Percentiles rank a stretch among this genome's conserved stretches.
Evolutionary conservation across 495 filamentous ascomycete species (phyloP).

Genomic region (Hypoxylon fuscum): DNA sequence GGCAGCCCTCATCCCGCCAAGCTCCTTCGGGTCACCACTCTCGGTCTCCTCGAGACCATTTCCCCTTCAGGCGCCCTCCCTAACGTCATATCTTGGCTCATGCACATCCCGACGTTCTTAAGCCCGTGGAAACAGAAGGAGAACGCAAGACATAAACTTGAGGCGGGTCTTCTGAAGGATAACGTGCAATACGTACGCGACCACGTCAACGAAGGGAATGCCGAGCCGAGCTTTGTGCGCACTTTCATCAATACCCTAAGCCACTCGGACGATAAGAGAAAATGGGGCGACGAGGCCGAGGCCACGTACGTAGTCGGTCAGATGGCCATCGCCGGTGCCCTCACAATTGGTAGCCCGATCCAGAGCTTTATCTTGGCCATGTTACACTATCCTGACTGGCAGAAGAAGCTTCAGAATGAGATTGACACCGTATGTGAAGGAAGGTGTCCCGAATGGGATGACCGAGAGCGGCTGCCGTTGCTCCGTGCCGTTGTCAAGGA

Average conservation of each 20-base stretch:
- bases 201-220: constrained; percentile 32
- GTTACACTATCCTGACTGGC: constrained; percentile 66
- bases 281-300: constrained; percentile 44
- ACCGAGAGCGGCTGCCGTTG: constrained; percentile 55
- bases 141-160: constrained; percentile 49
- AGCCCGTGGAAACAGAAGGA: constrained; percentile 65
- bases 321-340: constrained; percentile 59
- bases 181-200: constrained; percentile 55
- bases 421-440: constrained; percentile 60
- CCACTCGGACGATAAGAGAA: constrained; percentile 13
- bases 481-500: constrained; percentile 69
- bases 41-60: constrained; percentile 66
- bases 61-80: constrained; percentile 65
- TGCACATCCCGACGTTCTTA: constrained; percentile 51
- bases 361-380: constrained; percentile 68
- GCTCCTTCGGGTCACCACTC: constrained; percentile 63
- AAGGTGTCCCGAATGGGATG: constrained; percentile 58
- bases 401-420: constrained; percentile 62
- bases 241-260: constrained; percentile 51
- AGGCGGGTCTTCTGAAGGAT: constrained; percentile 48
- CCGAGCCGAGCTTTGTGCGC: constrained; percentile 53
- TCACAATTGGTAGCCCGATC: constrained; percentile 61
- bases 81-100: constrained; percentile 57
- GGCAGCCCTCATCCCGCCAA: constrained; percentile 58
- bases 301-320: constrained; percentile 56